Evolutionary conservation across 441 rosid species (phyloP).

Genomic region (Populus hybrid): DNA sequence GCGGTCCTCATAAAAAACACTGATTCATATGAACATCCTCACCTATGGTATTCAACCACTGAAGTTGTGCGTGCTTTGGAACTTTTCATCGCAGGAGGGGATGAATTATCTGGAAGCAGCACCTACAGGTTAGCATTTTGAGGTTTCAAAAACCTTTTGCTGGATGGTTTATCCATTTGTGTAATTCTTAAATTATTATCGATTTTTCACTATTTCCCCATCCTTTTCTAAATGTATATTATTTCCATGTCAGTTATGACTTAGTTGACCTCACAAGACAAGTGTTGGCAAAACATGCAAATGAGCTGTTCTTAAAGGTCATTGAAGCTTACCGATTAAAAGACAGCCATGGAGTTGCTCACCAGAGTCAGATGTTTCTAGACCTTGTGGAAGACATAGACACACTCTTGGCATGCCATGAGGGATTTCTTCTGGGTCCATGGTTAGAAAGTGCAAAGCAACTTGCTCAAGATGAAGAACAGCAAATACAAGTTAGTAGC

Average conservation of each 20-base stretch:
- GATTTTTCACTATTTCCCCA: background rate
- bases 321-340: conserved; percentile 42
- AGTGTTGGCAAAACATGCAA: conserved; percentile 65
- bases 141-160: conserved; percentile 48
- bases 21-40: conserved; percentile 52
- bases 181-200: background rate
- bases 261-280: conserved; percentile 70
- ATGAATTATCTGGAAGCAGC: conserved; percentile 43
- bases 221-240: conserved; percentile 3
- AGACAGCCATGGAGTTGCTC: conserved; percentile 35
- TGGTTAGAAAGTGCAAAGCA: conserved; percentile 72
- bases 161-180: conserved; percentile 20
- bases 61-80: conserved; percentile 52
- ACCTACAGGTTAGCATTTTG: conserved; percentile 44
- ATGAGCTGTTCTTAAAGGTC: conserved; percentile 51
- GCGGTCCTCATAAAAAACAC: conserved; percentile 27
- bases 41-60: conserved; percentile 61
- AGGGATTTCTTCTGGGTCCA: conserved; percentile 68
- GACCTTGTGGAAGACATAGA: conserved; percentile 63
- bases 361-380: conserved; percentile 39
- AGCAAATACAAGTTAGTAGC: conserved; percentile 46
- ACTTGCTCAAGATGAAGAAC: conserved; percentile 26
- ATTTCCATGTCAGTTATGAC: conserved; percentile 25
- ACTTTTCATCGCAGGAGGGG: conserved; percentile 51
- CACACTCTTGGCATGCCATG: conserved; percentile 49